Base-by-base conservation (phyloP, 257 asterid species). In the Solanum infundibuliforme region DNA sequence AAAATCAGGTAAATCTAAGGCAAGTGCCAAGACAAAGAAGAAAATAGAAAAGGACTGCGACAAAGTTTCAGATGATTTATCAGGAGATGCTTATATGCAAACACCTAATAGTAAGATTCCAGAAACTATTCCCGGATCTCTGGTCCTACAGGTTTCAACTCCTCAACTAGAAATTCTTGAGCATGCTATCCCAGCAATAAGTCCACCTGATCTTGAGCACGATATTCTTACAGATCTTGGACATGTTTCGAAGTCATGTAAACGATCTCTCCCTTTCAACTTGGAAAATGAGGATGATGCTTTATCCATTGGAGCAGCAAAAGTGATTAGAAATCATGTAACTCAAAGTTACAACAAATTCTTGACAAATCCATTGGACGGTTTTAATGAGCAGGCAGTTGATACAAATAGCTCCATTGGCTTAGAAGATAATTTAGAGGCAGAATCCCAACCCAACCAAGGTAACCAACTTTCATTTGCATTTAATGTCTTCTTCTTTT, bases 131-230 rank as follows among this genome's bases (percentile, higher is more conserved):
- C 74, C 69, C 8, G 74, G 73, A 58, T 62, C 74, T 75, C 21
- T 81, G 39, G 58, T 27, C 84, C 77, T 77, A 48, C 87, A 89
- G 23, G 84, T 91, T 58, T 76, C 83, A 79, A 87, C 93, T 55
- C 91, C 91, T 43, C 86, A 84, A 14, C 91, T 89, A 46, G 83
- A n/a, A 23, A 90, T 89, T 62, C 86, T 66, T 20, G 86, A 87
- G 88, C 89, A 74, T 38, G n/a, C 85, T 32, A 73, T 55, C 68
- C 29, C 87, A 5, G 73, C 48, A 35, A 32, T 62, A 83, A 83
- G 76, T 83, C 65, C 87, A 65, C 83, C 84, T 0, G 35, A 39
- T 27, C 60, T 76, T 31, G 69, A 48, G 86, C 71, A 82, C 6
- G 16, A 82, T 52, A 46, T 29, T 81, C 41, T 14, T 81, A 31